Base-by-base conservation (phyloP, 495 filamentous ascomycete species). In the Podospora sp. region DNA sequence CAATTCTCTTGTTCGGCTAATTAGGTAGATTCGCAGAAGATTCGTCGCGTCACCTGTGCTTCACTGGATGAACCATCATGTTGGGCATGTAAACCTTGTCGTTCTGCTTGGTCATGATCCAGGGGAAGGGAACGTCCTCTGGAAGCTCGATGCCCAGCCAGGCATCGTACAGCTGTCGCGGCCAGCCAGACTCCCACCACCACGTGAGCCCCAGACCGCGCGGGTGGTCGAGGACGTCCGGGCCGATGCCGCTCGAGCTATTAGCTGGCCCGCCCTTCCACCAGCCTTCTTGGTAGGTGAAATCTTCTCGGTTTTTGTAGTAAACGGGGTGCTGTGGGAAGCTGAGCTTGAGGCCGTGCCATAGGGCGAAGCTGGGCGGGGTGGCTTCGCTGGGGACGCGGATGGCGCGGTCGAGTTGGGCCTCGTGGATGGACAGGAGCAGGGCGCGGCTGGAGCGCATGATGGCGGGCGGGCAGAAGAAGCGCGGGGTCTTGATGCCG, bases 291-390 rank as follows among this genome's bases (percentile, higher is more conserved):
- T 68, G 66, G 12, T 61, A 60, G 60, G 62, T 65, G 55, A 50
- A 60, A 53, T 78, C 69, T 27, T 71, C 63, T 29, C 36, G 33
- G 4, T 63, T 64, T 29, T 68, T 60, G 62, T 69, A 72, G 68
- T 71, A 80, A 0, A 76, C 68, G 18, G 78, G 78, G 24, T 75
- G 71, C 52, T 78, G 78, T 18, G 76, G 76, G 68, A 76, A 77
- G 57, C 71, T 72, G 36, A 80, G 59, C 72, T 80, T 80, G 40
- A 80, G 69, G 21, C 78, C 78, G 66, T 80, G 76, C 78, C 78
- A 80, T 7, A 80, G 68, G 14, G 78, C 78, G 46, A 79, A 80
- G 68, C 67, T 73, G n/a, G 75, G 66, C 2, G 76, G 72, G 0
- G 78, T 80, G 1, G 78, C 78, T 68, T 80, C 78, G 55, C 70